These are phyloP conservation scores for Eudorina sp. DNA, from an alignment of 139 green algal genomes.

Conservation along the genomic window DNA sequence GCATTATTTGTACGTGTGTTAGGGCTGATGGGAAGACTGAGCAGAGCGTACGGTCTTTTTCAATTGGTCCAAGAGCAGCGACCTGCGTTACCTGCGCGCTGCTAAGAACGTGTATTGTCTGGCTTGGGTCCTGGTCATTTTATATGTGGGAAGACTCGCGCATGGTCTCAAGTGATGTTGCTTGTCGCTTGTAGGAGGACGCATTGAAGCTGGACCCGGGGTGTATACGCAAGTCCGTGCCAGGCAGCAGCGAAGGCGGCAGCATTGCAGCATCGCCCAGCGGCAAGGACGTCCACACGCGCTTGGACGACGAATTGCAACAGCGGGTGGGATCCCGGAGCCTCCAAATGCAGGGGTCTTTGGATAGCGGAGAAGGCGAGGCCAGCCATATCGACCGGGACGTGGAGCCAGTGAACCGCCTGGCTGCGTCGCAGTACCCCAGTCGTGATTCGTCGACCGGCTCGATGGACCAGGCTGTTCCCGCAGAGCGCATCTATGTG, in stretches of 20 bases:
- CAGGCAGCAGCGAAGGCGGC: constrained; percentile 15
- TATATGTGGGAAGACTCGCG: too few relatives aligned
- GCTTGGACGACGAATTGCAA: neutral
- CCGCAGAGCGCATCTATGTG: neutral
- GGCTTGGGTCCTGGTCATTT: too few relatives aligned
- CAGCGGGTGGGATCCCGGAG: neutral
- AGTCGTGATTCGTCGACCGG: constrained; percentile 30
- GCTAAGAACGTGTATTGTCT: too few relatives aligned
- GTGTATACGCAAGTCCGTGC: constrained; percentile 29
- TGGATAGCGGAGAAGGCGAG: neutral
- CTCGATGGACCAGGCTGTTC: constrained; percentile 43
- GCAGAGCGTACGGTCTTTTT: too few relatives aligned
- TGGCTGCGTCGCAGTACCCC: constrained; percentile 32
- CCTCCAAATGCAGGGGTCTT: neutral
- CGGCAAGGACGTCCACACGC: neutral
- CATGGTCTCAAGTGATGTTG: too few relatives aligned
- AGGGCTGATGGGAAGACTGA: too few relatives aligned
- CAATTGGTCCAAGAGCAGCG: too few relatives aligned
- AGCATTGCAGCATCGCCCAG: neutral
- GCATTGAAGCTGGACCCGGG: neutral
- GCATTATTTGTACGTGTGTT: too few relatives aligned
- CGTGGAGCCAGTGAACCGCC: neutral
- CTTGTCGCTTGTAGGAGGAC: too few relatives aligned
- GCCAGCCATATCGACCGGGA: neutral
- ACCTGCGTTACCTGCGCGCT: too few relatives aligned